These are phyloP conservation scores for Colletotrichum sp. DNA, from an alignment of 2,329 filamentous ascomycete species.

Conservation along the genomic window DNA sequence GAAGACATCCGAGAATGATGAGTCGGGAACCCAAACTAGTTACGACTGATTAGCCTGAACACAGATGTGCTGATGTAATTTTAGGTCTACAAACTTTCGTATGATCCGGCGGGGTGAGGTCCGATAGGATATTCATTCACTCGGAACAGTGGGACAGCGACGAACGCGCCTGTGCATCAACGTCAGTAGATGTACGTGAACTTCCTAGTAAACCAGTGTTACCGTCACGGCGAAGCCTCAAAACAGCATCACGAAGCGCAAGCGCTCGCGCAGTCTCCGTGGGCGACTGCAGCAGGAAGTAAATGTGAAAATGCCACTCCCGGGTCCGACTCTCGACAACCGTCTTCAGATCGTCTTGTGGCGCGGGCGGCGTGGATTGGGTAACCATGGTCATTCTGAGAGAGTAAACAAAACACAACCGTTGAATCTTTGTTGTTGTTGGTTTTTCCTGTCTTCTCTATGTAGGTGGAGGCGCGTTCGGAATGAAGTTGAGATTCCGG, in stretches of 20 bases:
- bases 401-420: neutral
- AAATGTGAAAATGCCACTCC: conserved; percentile 40
- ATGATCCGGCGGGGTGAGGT: conserved; percentile 37
- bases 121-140: conserved; percentile 37
- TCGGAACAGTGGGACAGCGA: conserved; percentile 34
- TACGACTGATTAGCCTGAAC: neutral
- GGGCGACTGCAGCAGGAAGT: conserved; percentile 35
- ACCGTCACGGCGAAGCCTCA: conserved; percentile 36
- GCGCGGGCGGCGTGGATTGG: conserved; percentile 16
- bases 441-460: neutral
- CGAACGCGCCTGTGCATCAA: conserved; percentile 31
- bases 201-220: neutral
- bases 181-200: neutral
- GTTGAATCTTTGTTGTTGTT: neutral
- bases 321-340: conserved; percentile 31
- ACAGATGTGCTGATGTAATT: too few relatives aligned
- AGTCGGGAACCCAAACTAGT: conserved; percentile 36
- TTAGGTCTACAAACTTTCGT: conserved; percentile 31
- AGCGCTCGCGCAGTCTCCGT: conserved; percentile 34
- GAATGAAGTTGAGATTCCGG: neutral
- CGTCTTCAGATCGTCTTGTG: conserved; percentile 31
- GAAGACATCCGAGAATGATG: conserved; percentile 38
- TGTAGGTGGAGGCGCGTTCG: neutral
- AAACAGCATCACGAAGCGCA: conserved; percentile 34
- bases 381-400: conserved; percentile 20